Conservation (phyloP, 1,284 basidiomycete genomes). For the Spongispora temasekensis region DNA sequence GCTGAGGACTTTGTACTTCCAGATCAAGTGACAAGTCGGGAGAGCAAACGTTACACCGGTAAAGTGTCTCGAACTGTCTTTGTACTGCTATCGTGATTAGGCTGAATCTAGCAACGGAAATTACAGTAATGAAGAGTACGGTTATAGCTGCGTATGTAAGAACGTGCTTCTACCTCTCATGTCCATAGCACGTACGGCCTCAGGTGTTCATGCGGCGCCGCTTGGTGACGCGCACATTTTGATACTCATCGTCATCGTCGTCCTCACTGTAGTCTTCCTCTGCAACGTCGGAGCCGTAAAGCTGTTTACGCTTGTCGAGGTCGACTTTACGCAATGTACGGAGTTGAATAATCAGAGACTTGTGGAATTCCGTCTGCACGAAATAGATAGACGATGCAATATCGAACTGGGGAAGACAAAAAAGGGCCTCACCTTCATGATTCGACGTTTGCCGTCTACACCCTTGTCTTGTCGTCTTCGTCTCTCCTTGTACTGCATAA, state of each 20-base stretch:
- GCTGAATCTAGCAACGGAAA: constrained; percentile 31
- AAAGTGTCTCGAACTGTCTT: too few relatives aligned
- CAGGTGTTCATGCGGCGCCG: constrained; percentile 33
- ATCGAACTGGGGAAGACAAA: too few relatives aligned
- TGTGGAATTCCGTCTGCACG: constrained; percentile 64
- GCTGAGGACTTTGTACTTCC: too few relatives aligned
- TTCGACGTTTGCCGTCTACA: constrained; percentile 47
- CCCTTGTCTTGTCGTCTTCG: constrained; percentile 56
- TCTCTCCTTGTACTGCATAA: constrained; percentile 57
- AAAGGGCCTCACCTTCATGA: constrained; percentile 52
- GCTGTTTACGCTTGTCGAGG: constrained; percentile 46
- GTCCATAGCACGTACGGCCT: constrained; percentile 20
- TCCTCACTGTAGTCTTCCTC: constrained; percentile 49
- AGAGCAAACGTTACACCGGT: too few relatives aligned
- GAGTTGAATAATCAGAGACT: constrained; percentile 53
- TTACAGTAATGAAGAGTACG: constrained; percentile 29
- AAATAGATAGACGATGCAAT: constrained; percentile 8
- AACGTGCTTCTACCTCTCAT: constrained; percentile 20
- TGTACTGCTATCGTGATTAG: constrained; percentile 28
- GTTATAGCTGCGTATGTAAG: constrained; percentile 31
- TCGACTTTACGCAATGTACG: constrained; percentile 62
- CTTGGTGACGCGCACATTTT: constrained; percentile 33
- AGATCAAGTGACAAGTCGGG: too few relatives aligned
- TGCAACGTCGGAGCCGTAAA: constrained; percentile 44
- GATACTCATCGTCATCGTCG: constrained; percentile 49